A percentile compares a stretch with the other conserved stretches of the same genome.
Evolutionary conservation across 202 grass and related monocot genomes (phyloP).

Genomic region (Bolboschoenoplectus hybrid): DNA sequence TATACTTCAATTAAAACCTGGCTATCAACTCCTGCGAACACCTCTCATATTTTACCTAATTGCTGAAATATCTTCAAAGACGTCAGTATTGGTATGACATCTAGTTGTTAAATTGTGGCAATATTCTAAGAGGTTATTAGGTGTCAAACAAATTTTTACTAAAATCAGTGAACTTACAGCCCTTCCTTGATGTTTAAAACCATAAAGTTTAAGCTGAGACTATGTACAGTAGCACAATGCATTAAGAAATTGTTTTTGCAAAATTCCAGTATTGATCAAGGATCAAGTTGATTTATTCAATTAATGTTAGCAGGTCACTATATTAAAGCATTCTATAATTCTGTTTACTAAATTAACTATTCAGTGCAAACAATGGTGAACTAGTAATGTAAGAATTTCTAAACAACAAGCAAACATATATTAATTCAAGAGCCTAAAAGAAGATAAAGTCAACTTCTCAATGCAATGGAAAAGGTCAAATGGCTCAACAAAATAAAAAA

Average conservation of each 20-base stretch:
- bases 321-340: not conserved
- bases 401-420: conserved; percentile 10
- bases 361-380: not conserved
- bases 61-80: conserved; percentile 7
- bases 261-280: conserved; percentile 13
- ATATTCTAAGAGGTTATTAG: not conserved
- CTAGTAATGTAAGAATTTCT: not conserved
- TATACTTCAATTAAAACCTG: conserved; percentile 1
- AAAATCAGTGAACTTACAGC: not conserved
- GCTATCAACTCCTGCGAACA: not conserved
- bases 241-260: conserved; percentile 13
- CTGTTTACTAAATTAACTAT: not conserved
- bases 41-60: conserved; percentile 9
- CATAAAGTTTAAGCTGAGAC: not conserved
- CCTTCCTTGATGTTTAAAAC: not conserved
- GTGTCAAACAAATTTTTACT: not conserved
- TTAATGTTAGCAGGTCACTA: not conserved
- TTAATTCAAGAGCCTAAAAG: not conserved
- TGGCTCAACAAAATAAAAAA: conserved; percentile 4
- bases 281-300: not conserved
- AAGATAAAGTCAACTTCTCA: not conserved
- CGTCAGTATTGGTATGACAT: not conserved
- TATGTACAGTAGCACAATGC: not conserved
- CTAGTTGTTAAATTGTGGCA: not conserved
- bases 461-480: not conserved